Percentiles rank a stretch among this genome's conserved stretches.
Evolutionary conservation across 2,329 filamentous ascomycete species (phyloP).

Genomic region (Xylariales sp.): DNA sequence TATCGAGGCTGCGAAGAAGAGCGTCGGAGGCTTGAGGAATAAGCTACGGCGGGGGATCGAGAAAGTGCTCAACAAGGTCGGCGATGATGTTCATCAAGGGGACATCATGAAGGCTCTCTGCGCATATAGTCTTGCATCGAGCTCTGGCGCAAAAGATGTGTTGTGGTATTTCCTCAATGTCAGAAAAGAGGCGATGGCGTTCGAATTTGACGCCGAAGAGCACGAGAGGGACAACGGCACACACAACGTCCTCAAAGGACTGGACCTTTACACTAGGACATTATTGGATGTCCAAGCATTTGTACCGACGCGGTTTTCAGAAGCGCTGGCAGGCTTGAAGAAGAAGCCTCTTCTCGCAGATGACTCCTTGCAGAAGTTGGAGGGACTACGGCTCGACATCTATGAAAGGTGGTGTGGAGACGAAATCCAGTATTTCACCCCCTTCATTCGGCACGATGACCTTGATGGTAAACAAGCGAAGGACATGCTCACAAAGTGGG

Average conservation of each 20-base stretch:
- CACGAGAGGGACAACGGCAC: conserved; percentile 36
- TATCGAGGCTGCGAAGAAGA: conserved; percentile 60
- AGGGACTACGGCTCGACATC: conserved; percentile 72
- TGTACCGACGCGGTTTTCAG: conserved; percentile 66
- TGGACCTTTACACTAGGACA: conserved; percentile 72
- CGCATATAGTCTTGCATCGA: conserved; percentile 78
- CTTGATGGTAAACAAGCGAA: conserved; percentile 56
- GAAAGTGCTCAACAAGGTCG: conserved; percentile 60
- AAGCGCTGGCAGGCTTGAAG: conserved; percentile 66
- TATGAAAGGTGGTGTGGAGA: conserved; percentile 76
- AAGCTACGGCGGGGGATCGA: conserved; percentile 65
- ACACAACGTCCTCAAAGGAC: conserved; percentile 54
- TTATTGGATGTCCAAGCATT: conserved; percentile 72
- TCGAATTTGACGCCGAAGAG: conserved; percentile 49
- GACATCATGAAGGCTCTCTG: conserved; percentile 69
- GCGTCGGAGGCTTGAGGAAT: conserved; percentile 55
- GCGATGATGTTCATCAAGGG: conserved; percentile 42
- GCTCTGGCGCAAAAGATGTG: conserved; percentile 73
- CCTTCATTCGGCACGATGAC: conserved; percentile 81
- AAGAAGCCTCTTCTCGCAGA: conserved; percentile 69
- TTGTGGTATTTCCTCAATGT: conserved; percentile 73
- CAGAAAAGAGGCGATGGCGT: conserved; percentile 62
- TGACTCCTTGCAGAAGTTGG: conserved; percentile 56
- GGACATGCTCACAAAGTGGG: conserved; percentile 61
- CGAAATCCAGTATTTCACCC: conserved; percentile 79